Conservation (phyloP, 305 asterid genomes). For the Rubia peregrina region DNA sequence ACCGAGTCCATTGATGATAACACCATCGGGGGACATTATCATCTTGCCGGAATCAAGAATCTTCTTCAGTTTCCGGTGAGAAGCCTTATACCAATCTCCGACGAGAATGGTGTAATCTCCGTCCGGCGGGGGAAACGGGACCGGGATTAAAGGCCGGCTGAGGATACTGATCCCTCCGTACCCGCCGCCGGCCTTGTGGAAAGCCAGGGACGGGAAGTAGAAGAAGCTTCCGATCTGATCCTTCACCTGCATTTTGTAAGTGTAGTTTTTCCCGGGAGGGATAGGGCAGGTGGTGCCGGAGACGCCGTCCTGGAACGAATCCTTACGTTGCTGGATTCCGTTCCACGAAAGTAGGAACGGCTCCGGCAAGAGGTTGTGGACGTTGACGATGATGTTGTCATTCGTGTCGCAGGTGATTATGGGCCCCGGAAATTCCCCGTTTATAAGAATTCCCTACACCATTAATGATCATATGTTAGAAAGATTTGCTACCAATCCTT, state of each 20-base stretch:
- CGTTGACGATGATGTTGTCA: slow-evolving; percentile 64
- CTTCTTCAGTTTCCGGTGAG: slow-evolving; percentile 22
- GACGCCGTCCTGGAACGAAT: slow-evolving; percentile 67
- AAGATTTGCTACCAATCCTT: no score
- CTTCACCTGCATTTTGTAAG: slow-evolving; percentile 57
- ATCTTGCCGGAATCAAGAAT: slow-evolving; percentile 40
- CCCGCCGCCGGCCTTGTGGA: slow-evolving; percentile 77
- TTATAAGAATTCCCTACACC: slow-evolving; percentile 58
- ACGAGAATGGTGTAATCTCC: slow-evolving; percentile 54
- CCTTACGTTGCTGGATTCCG: slow-evolving; percentile 62
- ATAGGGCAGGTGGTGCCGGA: slow-evolving; percentile 71
- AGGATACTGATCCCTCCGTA: slow-evolving; percentile 59
- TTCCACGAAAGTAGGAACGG: slow-evolving; percentile 79
- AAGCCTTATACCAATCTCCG: slow-evolving; percentile 61
- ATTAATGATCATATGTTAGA: background rate
- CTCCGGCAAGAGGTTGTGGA: slow-evolving; percentile 49
- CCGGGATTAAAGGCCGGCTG: slow-evolving; percentile 60
- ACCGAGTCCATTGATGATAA: slow-evolving; percentile 64
- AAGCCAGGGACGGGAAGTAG: slow-evolving; percentile 57
- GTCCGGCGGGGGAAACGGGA: slow-evolving; percentile 54
- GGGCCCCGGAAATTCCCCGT: slow-evolving; percentile 79
- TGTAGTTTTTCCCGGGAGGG: slow-evolving; percentile 69
- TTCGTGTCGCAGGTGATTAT: slow-evolving; percentile 53
- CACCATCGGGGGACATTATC: slow-evolving; percentile 40
- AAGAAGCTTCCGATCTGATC: slow-evolving; percentile 77